phyloP scores from a whole-genome alignment of 208 protist genomes.

The Naegleria gruberi region DNA sequence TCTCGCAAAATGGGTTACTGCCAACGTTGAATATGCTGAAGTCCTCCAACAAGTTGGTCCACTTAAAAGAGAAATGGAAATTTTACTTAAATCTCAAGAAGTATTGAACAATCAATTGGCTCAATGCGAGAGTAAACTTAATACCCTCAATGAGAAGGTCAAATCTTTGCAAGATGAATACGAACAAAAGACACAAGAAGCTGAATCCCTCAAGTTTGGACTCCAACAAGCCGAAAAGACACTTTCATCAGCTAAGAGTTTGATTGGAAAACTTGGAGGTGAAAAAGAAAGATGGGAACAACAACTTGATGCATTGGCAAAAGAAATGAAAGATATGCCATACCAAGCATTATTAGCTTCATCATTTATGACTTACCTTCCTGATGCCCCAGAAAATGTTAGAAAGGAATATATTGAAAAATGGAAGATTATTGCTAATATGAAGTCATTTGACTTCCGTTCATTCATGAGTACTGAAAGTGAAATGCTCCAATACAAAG shows the following conservation, averaged over 20 bases:
- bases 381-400: constrained; percentile 68
- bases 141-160: constrained; percentile 81
- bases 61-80: constrained; percentile 66
- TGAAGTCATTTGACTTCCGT: constrained; percentile 68
- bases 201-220: constrained; percentile 69
- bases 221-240: constrained; percentile 76
- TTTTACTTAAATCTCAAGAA: not conserved
- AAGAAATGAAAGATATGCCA: constrained; percentile 61
- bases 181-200: constrained; percentile 81
- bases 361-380: constrained; percentile 86
- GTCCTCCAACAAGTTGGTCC: constrained; percentile 83
- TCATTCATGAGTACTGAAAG: constrained; percentile 85
- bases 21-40: constrained; percentile 87
- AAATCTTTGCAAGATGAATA: constrained; percentile 79
- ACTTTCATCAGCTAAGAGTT: constrained; percentile 68
- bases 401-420: constrained; percentile 52
- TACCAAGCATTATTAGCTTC: constrained; percentile 69
- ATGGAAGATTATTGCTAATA: constrained; percentile 69
- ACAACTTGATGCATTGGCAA: constrained; percentile 66
- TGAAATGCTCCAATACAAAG: constrained; percentile 86
- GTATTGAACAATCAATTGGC: constrained; percentile 39
- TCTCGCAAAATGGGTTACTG: constrained; percentile 92
- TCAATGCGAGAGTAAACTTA: constrained; percentile 52
- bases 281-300: constrained; percentile 86
- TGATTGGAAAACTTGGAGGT: constrained; percentile 84